Evolutionary conservation across 2,329 filamentous ascomycete genomes (phyloP).

Genomic region (Arthrobotrys conoides): DNA sequence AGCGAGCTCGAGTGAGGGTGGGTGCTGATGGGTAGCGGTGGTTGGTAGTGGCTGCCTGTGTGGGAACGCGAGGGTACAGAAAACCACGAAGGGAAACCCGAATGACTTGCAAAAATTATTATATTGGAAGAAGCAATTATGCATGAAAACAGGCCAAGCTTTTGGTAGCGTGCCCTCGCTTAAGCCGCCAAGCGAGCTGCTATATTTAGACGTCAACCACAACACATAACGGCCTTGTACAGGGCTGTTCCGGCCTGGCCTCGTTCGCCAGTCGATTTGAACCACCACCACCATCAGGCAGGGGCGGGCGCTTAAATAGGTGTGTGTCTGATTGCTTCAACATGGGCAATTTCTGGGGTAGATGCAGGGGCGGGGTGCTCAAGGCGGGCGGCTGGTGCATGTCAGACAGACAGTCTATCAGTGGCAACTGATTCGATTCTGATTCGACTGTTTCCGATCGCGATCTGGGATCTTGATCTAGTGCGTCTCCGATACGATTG

Average conservation of each 20-base stretch:
- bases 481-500: conserved; percentile 2
- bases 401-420: background rate
- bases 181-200: conserved; percentile 50
- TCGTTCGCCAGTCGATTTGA: conserved; percentile 1
- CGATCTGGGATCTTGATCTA: conserved; percentile 8
- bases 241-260: conserved; percentile 1
- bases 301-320: background rate
- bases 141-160: conserved; percentile 40
- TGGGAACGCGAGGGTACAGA: background rate
- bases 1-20: background rate
- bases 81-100: conserved; percentile 3
- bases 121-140: conserved; percentile 56
- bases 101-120: conserved; percentile 38
- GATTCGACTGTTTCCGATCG: conserved; percentile 10
- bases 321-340: background rate
- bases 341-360: background rate
- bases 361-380: background rate
- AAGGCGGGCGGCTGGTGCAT: background rate
- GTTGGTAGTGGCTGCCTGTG: background rate
- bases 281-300: background rate
- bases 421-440: conserved; percentile 1
- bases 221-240: conserved; percentile 38
- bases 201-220: conserved; percentile 60
- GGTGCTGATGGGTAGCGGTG: background rate
- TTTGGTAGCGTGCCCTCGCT: conserved; percentile 47